These are phyloP conservation scores for Gynandropsis gynandra DNA, from an alignment of 345 rosid species.

Conservation along the genomic window DNA sequence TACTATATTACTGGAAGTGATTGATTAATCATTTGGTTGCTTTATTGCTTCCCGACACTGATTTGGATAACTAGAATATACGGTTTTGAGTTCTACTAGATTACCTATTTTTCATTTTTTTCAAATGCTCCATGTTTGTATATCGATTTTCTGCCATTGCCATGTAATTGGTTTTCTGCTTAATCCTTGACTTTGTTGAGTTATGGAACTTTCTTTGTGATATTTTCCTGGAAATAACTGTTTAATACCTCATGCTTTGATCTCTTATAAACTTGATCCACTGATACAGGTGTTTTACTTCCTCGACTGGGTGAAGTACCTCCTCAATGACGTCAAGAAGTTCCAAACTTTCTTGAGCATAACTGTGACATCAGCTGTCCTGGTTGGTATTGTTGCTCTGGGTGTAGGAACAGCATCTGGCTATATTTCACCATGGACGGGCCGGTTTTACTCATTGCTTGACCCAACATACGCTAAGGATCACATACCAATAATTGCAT, in stretches of 20 bases:
- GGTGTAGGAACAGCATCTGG: slow-evolving; percentile 94
- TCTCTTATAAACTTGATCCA: slow-evolving; percentile 5
- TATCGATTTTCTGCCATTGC: slow-evolving; percentile 2
- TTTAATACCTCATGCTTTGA: background rate
- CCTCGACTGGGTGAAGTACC: slow-evolving; percentile 86
- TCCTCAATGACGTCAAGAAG: slow-evolving; percentile 68
- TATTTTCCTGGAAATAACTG: background rate
- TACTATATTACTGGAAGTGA: too few relatives aligned
- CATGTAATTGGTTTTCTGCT: slow-evolving; percentile 8
- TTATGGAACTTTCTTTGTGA: slow-evolving; percentile 3
- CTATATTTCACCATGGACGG: slow-evolving; percentile 99
- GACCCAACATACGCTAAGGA: slow-evolving; percentile 99
- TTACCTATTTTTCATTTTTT: too few relatives aligned
- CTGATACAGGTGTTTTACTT: slow-evolving; percentile 80
- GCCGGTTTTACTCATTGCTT: slow-evolving; percentile 88
- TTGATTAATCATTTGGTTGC: too few relatives aligned
- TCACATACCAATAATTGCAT: slow-evolving; percentile 97
- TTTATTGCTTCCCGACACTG: too few relatives aligned
- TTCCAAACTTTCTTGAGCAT: slow-evolving; percentile 86
- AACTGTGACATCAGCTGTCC: slow-evolving; percentile 67
- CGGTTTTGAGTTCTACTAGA: too few relatives aligned
- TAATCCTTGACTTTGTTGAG: background rate
- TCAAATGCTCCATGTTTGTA: background rate
- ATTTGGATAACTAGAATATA: too few relatives aligned
- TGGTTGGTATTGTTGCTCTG: slow-evolving; percentile 63